A percentile compares a stretch with the other conserved stretches of the same genome.
Evolutionary conservation across 139 green algal genomes (phyloP).

Genomic region (Picocystis salinarum): DNA sequence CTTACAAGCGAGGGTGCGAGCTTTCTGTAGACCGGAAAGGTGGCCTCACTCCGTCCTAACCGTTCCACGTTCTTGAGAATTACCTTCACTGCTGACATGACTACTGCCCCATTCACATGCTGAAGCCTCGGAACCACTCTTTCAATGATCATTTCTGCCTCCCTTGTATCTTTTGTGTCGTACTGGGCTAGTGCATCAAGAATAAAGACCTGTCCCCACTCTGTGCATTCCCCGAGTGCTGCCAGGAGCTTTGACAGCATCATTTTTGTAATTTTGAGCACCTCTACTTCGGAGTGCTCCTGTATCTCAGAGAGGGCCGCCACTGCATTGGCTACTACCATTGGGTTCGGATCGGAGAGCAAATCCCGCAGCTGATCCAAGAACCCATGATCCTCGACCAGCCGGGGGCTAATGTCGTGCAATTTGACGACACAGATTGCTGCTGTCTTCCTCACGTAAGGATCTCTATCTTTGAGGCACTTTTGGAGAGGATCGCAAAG

Average conservation of each 20-base stretch:
- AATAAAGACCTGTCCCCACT: slow-evolving; percentile 95
- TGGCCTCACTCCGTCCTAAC: neutral
- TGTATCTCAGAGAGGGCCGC: slow-evolving; percentile 85
- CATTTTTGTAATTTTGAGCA: slow-evolving; percentile 51
- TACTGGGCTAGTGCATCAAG: slow-evolving; percentile 74
- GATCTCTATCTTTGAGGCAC: slow-evolving; percentile 73
- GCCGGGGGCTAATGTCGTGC: slow-evolving; percentile 85
- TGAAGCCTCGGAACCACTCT: slow-evolving; percentile 88
- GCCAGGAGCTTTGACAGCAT: slow-evolving; percentile 85
- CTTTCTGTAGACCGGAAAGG: slow-evolving; percentile 28
- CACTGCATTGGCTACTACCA: slow-evolving; percentile 97
- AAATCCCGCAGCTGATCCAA: slow-evolving; percentile 70
- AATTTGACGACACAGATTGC: slow-evolving; percentile 97
- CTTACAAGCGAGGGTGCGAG: slow-evolving; percentile 92
- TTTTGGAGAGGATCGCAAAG: slow-evolving; percentile 88
- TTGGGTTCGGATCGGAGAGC: slow-evolving; percentile 88
- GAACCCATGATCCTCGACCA: slow-evolving; percentile 93
- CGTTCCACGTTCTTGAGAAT: slow-evolving; percentile 23
- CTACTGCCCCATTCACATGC: slow-evolving; percentile 93
- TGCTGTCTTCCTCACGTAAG: slow-evolving; percentile 96
- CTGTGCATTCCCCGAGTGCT: slow-evolving; percentile 95
- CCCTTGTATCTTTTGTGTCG: slow-evolving; percentile 29
- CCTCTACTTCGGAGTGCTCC: slow-evolving; percentile 16
- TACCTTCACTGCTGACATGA: slow-evolving; percentile 89
- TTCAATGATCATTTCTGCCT: slow-evolving; percentile 83